Conservation (phyloP, 2,329 filamentous ascomycete species). For the Chaetothyriales sp. region DNA sequence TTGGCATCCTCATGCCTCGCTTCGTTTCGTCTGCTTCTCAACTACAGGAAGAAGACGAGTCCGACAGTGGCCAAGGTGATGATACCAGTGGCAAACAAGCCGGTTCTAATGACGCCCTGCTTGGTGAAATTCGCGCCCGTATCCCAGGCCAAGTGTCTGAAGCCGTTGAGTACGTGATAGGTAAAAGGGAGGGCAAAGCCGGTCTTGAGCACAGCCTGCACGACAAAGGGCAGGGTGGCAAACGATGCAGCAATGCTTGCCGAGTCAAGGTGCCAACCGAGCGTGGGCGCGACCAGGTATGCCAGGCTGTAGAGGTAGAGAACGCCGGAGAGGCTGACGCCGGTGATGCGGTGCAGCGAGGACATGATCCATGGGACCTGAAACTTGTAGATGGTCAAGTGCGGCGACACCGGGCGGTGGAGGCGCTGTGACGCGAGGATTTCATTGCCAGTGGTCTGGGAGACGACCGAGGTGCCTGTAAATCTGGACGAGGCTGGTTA, state of each 20-base stretch:
- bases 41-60: slow-evolving; percentile 9
- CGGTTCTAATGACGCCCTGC: slow-evolving; percentile 40
- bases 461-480: slow-evolving; percentile 35
- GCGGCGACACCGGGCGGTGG: slow-evolving; percentile 67
- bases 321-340: slow-evolving; percentile 52
- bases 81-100: slow-evolving; percentile 15
- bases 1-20: not conserved
- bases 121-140: slow-evolving; percentile 49
- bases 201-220: slow-evolving; percentile 48
- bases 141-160: slow-evolving; percentile 62
- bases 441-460: slow-evolving; percentile 39
- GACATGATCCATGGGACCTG: slow-evolving; percentile 74
- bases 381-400: slow-evolving; percentile 72
- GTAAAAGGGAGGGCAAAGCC: slow-evolving; percentile 51
- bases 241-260: slow-evolving; percentile 51
- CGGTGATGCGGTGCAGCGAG: slow-evolving; percentile 73
- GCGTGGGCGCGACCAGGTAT: slow-evolving; percentile 66
- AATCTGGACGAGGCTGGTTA: slow-evolving; percentile 5
- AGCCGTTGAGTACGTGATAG: slow-evolving; percentile 55
- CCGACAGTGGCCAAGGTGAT: slow-evolving; percentile 8
- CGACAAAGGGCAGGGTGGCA: slow-evolving; percentile 44
- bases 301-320: slow-evolving; percentile 69
- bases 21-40: not conserved
- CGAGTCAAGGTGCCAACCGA: slow-evolving; percentile 58
- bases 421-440: slow-evolving; percentile 73